These are phyloP conservation scores for Galium porrigens DNA, from an alignment of 305 asterid genomes.

Conservation along the genomic window DNA sequence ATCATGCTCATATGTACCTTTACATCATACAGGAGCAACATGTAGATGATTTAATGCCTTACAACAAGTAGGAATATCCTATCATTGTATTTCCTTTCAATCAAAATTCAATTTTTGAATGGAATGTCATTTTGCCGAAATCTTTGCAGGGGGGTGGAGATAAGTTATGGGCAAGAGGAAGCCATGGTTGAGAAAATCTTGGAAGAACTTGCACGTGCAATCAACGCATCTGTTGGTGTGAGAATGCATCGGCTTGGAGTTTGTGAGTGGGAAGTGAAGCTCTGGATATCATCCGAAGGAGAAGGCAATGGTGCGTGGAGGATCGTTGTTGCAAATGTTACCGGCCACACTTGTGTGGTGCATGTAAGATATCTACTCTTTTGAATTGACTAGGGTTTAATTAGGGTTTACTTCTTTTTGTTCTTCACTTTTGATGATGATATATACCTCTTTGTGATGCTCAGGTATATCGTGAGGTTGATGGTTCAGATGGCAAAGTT, in stretches of 20 bases:
- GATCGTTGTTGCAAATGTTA: slow-evolving; percentile 67
- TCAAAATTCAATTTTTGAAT: background rate
- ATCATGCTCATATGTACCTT: slow-evolving; percentile 91
- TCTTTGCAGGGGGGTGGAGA: slow-evolving; percentile 45
- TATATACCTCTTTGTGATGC: slow-evolving; percentile 15
- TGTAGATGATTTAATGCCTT: slow-evolving; percentile 71
- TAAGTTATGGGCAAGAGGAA: slow-evolving; percentile 43
- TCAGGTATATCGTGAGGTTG: slow-evolving; percentile 85
- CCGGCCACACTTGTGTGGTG: slow-evolving; percentile 90
- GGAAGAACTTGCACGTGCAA: slow-evolving; percentile 52
- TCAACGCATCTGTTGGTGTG: slow-evolving; percentile 63
- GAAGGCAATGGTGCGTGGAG: slow-evolving; percentile 97
- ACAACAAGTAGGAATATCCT: slow-evolving; percentile 45
- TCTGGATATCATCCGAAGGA: slow-evolving; percentile 79
- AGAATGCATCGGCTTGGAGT: slow-evolving; percentile 90
- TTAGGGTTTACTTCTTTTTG: background rate
- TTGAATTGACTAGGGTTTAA: background rate
- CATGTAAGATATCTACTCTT: slow-evolving; percentile 43
- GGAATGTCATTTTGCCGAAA: slow-evolving; percentile 13
- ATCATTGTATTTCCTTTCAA: slow-evolving; percentile 3
- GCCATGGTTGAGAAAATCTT: slow-evolving; percentile 53
- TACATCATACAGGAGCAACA: slow-evolving; percentile 73
- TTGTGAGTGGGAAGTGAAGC: slow-evolving; percentile 88
- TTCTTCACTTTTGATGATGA: background rate
- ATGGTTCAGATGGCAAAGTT: slow-evolving; percentile 40